A percentile compares a stretch with the other conserved stretches of the same genome.
Conservation (phyloP, 768 basidiomycete species). For the Podaxis sp. region DNA sequence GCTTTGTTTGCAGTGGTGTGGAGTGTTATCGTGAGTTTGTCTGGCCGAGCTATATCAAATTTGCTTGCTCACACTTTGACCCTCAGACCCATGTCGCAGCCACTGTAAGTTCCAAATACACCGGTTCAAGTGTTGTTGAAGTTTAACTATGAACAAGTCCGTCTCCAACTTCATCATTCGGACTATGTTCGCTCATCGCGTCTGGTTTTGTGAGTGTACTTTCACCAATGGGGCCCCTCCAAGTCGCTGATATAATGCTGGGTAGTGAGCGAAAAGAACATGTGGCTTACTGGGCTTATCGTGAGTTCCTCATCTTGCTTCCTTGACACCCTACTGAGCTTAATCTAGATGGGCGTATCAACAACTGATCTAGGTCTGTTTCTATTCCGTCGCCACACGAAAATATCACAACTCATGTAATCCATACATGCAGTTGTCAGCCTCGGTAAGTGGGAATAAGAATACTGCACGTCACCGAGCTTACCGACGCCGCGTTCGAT, state of each 20-base stretch:
- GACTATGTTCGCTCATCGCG: slow-evolving; percentile 48
- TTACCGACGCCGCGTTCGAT: not conserved
- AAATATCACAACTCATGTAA: slow-evolving; percentile 7
- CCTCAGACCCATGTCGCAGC: slow-evolving; percentile 51
- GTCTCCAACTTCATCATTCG: slow-evolving; percentile 52
- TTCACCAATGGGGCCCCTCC: not conserved
- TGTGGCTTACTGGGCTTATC: slow-evolving; percentile 41
- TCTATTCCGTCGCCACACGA: not conserved
- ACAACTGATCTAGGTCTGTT: slow-evolving; percentile 38
- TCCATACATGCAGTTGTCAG: not conserved
- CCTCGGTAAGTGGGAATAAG: not conserved
- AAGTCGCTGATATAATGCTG: not conserved
- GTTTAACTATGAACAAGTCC: slow-evolving; percentile 31
- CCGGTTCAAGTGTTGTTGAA: not conserved
- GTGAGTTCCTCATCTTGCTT: slow-evolving; percentile 31
- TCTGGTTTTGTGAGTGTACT: slow-evolving; percentile 46
- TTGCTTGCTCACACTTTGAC: not conserved
- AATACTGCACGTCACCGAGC: not conserved
- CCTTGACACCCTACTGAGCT: not conserved
- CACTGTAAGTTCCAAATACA: slow-evolving; percentile 40
- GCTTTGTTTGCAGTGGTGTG: slow-evolving; percentile 47
- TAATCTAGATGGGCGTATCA: slow-evolving; percentile 34
- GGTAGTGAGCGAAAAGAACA: slow-evolving; percentile 46
- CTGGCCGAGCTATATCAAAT: not conserved
- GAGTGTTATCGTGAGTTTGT: slow-evolving; percentile 49